Percentiles rank a stretch among this genome's conserved stretches.
Conservation (phyloP, 2,329 filamentous ascomycete species). For the Eutypa lata region DNA sequence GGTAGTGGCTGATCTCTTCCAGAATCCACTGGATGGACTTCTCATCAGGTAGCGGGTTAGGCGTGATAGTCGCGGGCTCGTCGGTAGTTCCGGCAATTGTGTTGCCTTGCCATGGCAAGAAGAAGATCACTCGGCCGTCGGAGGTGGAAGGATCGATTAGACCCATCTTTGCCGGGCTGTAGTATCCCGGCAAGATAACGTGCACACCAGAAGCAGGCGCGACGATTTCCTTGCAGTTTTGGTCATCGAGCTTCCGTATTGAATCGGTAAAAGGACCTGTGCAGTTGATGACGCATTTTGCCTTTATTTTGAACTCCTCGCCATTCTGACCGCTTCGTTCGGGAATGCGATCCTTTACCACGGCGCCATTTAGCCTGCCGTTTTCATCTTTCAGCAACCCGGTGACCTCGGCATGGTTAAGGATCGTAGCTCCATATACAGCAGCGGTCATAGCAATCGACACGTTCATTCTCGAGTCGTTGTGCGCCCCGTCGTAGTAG, state of each 20-base stretch:
- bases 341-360: constrained; percentile 66
- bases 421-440: constrained; percentile 78
- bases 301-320: constrained; percentile 67
- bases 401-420: constrained; percentile 82
- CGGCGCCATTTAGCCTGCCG: constrained; percentile 72
- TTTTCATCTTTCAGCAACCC: constrained; percentile 69
- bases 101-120: constrained; percentile 90
- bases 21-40: constrained; percentile 87
- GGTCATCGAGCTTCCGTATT: constrained; percentile 82
- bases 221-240: constrained; percentile 70
- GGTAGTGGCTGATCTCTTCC: constrained; percentile 75
- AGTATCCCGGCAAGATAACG: constrained; percentile 83
- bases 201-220: constrained; percentile 84
- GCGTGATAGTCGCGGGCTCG: constrained; percentile 67
- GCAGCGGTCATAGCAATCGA: constrained; percentile 84
- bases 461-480: constrained; percentile 90
- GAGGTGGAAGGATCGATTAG: constrained; percentile 83
- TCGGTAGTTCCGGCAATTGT: constrained; percentile 89
- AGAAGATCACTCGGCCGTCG: constrained; percentile 88
- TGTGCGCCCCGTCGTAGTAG: constrained; percentile 90
- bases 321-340: constrained; percentile 60
- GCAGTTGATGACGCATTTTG: constrained; percentile 82
- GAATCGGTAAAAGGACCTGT: constrained; percentile 86
- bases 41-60: constrained; percentile 74
- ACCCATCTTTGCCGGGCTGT: constrained; percentile 81